A percentile compares a stretch with the other conserved stretches of the same genome.
These are phyloP conservation scores for Berberis thunbergii DNA, from an alignment of 164 flowering plant species.

Conservation along the genomic window DNA sequence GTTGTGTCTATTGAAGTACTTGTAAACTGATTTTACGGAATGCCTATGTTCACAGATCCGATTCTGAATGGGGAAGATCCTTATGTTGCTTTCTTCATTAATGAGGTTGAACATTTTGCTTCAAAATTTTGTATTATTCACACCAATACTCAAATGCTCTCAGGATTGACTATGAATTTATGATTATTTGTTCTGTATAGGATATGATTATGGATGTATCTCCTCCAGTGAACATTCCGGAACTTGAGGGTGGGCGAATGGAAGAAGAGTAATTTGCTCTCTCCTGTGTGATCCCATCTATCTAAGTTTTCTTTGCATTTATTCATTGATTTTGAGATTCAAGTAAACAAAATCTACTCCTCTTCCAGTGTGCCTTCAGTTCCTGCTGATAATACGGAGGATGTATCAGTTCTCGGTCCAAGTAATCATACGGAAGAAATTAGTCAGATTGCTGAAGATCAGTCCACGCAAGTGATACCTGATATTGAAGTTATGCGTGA, in stretches of 20 bases:
- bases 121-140: background rate
- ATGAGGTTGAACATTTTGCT: constrained; percentile 37
- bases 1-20: background rate
- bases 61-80: constrained; percentile 38
- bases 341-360: background rate
- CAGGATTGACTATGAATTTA: background rate
- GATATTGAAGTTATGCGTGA: no score
- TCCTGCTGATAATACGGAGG: constrained; percentile 10
- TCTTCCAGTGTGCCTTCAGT: constrained; percentile 19
- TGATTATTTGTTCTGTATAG: constrained; percentile 20
- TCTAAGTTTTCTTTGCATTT: background rate
- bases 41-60: constrained; percentile 37
- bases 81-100: constrained; percentile 45
- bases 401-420: constrained; percentile 19
- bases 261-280: constrained; percentile 43
- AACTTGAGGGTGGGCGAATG: constrained; percentile 21
- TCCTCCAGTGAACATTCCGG: constrained; percentile 16
- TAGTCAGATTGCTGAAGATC: no score
- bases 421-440: no score
- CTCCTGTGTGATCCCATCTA: background rate
- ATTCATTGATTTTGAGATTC: background rate
- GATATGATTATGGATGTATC: constrained; percentile 25
- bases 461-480: no score
- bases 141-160: background rate
- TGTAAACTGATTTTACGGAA: background rate